These are phyloP conservation scores for Penicillium cataractarum DNA, from an alignment of 495 filamentous ascomycete genomes.

Conservation along the genomic window DNA sequence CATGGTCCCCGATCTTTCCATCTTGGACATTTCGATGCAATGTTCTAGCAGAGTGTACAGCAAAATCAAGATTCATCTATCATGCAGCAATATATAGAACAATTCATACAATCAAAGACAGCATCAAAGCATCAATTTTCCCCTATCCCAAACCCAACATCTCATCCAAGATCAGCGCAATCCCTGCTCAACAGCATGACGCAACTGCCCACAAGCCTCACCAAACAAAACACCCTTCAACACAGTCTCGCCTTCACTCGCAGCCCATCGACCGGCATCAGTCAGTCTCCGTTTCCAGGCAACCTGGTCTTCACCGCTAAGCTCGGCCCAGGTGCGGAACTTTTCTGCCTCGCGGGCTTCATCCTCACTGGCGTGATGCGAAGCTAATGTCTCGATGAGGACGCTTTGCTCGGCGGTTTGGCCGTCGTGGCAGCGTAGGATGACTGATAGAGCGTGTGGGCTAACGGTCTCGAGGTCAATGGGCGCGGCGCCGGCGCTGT, in stretches of 20 bases:
- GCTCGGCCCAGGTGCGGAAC: constrained; percentile 67
- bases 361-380: background rate
- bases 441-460: constrained; percentile 27
- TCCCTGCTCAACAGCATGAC: constrained; percentile 44
- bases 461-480: constrained; percentile 23
- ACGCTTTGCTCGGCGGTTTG: constrained; percentile 25
- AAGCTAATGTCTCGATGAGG: constrained; percentile 24
- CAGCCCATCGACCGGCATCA: constrained; percentile 72
- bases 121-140: background rate
- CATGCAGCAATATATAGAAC: background rate
- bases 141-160: background rate
- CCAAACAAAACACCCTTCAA: constrained; percentile 77
- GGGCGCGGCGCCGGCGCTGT: constrained; percentile 29
- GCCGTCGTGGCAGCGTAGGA: constrained; percentile 32
- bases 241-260: constrained; percentile 71
- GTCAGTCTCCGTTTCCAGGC: constrained; percentile 71
- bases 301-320: constrained; percentile 58
- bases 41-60: background rate
- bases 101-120: constrained; percentile 3
- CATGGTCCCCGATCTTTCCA: background rate
- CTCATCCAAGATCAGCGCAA: constrained; percentile 16
- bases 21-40: background rate
- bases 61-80: background rate
- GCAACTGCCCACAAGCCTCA: constrained; percentile 62
- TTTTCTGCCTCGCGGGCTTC: constrained; percentile 26